Evolutionary conservation across 495 filamentous ascomycete species (phyloP).

Genomic region (Penicillium flavigenum): DNA sequence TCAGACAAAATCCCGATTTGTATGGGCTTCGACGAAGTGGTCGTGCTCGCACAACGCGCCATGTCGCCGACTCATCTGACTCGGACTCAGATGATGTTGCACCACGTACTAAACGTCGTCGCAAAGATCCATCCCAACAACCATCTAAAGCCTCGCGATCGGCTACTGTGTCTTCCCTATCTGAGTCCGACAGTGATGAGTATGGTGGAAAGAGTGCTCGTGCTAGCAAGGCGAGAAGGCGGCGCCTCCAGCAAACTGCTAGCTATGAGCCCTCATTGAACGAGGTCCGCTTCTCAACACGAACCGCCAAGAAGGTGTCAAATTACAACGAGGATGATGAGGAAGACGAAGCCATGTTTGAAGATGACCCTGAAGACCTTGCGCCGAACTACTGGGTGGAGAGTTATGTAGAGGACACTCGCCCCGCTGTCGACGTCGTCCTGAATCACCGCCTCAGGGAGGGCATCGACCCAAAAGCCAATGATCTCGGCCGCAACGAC

Average conservation of each 20-base stretch:
- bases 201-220: conserved; percentile 73
- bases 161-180: conserved; percentile 43
- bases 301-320: conserved; percentile 79
- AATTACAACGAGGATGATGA: conserved; percentile 89
- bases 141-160: conserved; percentile 50
- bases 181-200: conserved; percentile 56
- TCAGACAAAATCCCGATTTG: conserved; percentile 88
- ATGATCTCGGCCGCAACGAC: conserved; percentile 67
- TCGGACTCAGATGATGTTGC: conserved; percentile 52
- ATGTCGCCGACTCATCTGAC: conserved; percentile 72
- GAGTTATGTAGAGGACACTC: conserved; percentile 64
- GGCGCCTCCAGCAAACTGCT: conserved; percentile 60
- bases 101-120: conserved; percentile 43
- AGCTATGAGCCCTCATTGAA: conserved; percentile 59
- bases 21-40: conserved; percentile 91
- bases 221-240: conserved; percentile 68
- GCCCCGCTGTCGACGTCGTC: conserved; percentile 83
- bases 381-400: conserved; percentile 63
- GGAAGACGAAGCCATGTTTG: conserved; percentile 66
- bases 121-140: conserved; percentile 39
- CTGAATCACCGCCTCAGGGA: conserved; percentile 80
- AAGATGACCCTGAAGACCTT: conserved; percentile 59
- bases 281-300: conserved; percentile 86
- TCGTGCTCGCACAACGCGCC: conserved; percentile 53
- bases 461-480: conserved; percentile 55